Conservation (phyloP, 192 early-diverging fungal species). For the Gamsiella multidivaricata region DNA sequence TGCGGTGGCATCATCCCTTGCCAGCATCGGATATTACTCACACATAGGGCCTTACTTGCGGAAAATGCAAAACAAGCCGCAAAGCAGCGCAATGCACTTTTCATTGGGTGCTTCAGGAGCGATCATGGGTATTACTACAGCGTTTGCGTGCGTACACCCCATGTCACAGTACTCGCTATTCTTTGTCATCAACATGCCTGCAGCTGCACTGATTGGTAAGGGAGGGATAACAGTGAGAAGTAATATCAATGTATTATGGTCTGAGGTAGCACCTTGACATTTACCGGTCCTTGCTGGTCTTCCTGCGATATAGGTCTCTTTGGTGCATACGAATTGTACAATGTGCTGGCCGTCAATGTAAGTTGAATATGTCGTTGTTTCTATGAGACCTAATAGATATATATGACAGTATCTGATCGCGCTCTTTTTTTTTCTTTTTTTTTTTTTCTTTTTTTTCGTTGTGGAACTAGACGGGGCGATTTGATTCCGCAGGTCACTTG, state of each 20-base stretch:
- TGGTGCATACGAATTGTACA: constrained; percentile 62
- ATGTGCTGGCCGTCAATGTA: constrained; percentile 42
- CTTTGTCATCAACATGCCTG: constrained; percentile 65
- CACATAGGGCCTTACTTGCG: constrained; percentile 52
- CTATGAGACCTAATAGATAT: too few relatives aligned
- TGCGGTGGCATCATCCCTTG: constrained; percentile 51
- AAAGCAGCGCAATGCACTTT: constrained; percentile 8
- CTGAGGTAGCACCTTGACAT: too few relatives aligned
- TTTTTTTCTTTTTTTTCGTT: not conserved
- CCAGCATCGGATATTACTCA: constrained; percentile 47
- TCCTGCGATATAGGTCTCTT: constrained; percentile 48
- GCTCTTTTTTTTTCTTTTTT: too few relatives aligned
- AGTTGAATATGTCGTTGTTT: too few relatives aligned
- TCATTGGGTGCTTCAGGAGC: constrained; percentile 63
- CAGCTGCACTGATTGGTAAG: constrained; percentile 53
- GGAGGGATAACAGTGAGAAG: not conserved
- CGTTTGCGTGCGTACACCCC: constrained; percentile 59
- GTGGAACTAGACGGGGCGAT: constrained; percentile 43
- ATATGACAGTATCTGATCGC: too few relatives aligned
- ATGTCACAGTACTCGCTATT: constrained; percentile 58
- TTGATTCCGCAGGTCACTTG: constrained; percentile 62
- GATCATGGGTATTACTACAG: constrained; percentile 62
- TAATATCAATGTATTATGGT: not conserved
- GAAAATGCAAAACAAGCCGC: constrained; percentile 34
- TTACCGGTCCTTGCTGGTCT: not conserved